phyloP scores from a whole-genome alignment of 768 basidiomycete genomes.

The Tephrocybe sp. region DNA sequence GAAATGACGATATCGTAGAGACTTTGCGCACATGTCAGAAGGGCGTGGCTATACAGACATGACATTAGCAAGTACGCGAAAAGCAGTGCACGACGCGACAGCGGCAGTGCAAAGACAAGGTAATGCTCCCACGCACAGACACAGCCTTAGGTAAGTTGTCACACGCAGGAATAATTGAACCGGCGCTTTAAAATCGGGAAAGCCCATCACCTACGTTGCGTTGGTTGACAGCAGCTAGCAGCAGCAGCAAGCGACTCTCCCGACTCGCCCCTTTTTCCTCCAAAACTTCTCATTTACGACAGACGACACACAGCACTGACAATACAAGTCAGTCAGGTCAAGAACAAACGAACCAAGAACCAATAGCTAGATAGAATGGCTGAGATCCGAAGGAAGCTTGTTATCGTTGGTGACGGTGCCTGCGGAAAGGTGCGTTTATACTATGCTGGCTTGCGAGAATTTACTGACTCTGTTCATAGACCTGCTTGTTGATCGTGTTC shows the following conservation, averaged over 20 bases:
- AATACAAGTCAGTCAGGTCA: too few relatives aligned
- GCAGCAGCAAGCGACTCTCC: background rate
- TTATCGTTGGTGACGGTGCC: slow-evolving; percentile 98
- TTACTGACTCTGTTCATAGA: slow-evolving; percentile 40
- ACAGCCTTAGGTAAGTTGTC: slow-evolving; percentile 6
- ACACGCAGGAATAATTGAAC: slow-evolving; percentile 13
- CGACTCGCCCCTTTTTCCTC: slow-evolving; percentile 5
- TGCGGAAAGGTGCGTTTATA: slow-evolving; percentile 74
- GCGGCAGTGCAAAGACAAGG: background rate
- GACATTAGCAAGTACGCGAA: background rate
- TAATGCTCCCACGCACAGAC: slow-evolving; percentile 23
- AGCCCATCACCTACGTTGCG: slow-evolving; percentile 8
- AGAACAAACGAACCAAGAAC: too few relatives aligned
- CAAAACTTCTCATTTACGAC: background rate
- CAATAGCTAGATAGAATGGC: slow-evolving; percentile 53
- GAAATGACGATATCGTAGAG: too few relatives aligned
- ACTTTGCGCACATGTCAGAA: background rate
- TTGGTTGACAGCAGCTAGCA: slow-evolving; percentile 17
- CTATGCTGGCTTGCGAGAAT: slow-evolving; percentile 3
- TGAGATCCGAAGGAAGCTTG: slow-evolving; percentile 97
- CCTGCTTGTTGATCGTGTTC: slow-evolving; percentile 93
- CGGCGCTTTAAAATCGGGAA: slow-evolving; percentile 21
- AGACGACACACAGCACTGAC: too few relatives aligned
- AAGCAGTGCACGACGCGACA: slow-evolving; percentile 2
- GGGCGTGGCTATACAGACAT: background rate